Percentiles rank a stretch among this genome's conserved stretches.
These are phyloP conservation scores for Penicillium tannophilum DNA, from an alignment of 495 filamentous ascomycete species.

Conservation along the genomic window DNA sequence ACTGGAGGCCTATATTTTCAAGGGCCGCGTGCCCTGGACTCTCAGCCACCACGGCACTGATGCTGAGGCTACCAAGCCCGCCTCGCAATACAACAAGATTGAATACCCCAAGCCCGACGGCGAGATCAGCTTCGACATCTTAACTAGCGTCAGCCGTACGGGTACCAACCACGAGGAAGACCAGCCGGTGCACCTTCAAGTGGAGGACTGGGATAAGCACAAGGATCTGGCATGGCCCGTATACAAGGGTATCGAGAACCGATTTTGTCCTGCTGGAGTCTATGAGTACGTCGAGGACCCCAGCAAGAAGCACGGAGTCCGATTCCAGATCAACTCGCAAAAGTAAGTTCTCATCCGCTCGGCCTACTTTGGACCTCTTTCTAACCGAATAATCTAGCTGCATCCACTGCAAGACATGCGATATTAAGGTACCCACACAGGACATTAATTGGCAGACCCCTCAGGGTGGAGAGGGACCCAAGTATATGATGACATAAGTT, in stretches of 20 bases:
- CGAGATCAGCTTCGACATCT: conserved; percentile 89
- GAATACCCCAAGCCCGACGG: conserved; percentile 97
- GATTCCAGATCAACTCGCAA: conserved; percentile 97
- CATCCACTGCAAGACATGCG: conserved; percentile 99
- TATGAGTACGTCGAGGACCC: conserved; percentile 98
- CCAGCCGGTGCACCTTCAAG: conserved; percentile 93
- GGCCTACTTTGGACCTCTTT: neutral
- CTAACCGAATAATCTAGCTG: conserved; percentile 58
- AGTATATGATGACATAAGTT: conserved; percentile 85
- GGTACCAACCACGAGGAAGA: conserved; percentile 99
- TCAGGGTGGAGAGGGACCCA: conserved; percentile 94
- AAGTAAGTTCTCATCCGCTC: conserved; percentile 64
- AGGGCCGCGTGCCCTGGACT: conserved; percentile 89
- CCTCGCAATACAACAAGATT: conserved; percentile 80
- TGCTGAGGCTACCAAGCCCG: conserved; percentile 72
- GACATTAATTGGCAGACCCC: conserved; percentile 97
- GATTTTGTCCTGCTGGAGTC: conserved; percentile 99
- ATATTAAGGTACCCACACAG: conserved; percentile 95
- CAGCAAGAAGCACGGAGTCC: conserved; percentile 75
- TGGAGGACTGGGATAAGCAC: conserved; percentile 92
- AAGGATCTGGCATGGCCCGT: conserved; percentile 76
- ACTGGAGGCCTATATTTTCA: conserved; percentile 84
- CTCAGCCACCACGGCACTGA: conserved; percentile 73
- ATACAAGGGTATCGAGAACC: conserved; percentile 91
- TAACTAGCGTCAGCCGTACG: conserved; percentile 90